Evolutionary conservation across 345 rosid species (phyloP).

Genomic region (Euphorbia peplus): DNA sequence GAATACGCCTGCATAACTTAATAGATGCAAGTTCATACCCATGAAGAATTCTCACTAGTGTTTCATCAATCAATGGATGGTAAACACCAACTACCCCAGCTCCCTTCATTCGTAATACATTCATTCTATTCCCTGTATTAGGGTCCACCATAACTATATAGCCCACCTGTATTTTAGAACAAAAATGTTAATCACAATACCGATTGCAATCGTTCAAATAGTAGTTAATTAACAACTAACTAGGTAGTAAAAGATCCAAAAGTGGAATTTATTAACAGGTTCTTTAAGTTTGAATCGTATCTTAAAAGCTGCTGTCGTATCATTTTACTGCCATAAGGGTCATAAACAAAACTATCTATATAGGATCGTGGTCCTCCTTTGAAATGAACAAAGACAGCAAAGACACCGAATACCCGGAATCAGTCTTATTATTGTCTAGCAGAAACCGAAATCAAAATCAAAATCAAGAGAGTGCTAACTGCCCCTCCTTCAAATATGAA

Average conservation of each 20-base stretch:
- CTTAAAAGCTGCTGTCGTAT: background rate
- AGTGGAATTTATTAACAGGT: background rate
- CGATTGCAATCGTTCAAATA: background rate
- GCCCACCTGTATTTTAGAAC: constrained; percentile 59
- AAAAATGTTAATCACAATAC: too few species aligned
- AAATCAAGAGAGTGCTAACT: background rate
- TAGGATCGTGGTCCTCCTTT: too few species aligned
- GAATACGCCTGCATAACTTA: too few species aligned
- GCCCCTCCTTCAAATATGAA: background rate
- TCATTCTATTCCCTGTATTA: constrained; percentile 49
- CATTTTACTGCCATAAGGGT: background rate
- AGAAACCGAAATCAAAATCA: too few species aligned
- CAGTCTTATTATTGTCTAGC: background rate
- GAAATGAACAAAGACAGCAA: too few species aligned
- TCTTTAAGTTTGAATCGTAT: background rate
- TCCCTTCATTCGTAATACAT: constrained; percentile 66
- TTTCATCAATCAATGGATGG: constrained; percentile 70
- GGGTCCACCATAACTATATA: constrained; percentile 85
- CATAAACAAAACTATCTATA: background rate
- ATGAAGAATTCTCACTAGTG: constrained; percentile 49
- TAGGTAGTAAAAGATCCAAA: background rate
- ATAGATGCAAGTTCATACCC: constrained; percentile 40
- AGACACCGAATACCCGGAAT: too few species aligned
- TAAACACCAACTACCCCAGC: constrained; percentile 75
- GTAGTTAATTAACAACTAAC: background rate